phyloP scores from a whole-genome alignment of 371 early-diverging fungal species.

The Haplosporangium sp. region DNA sequence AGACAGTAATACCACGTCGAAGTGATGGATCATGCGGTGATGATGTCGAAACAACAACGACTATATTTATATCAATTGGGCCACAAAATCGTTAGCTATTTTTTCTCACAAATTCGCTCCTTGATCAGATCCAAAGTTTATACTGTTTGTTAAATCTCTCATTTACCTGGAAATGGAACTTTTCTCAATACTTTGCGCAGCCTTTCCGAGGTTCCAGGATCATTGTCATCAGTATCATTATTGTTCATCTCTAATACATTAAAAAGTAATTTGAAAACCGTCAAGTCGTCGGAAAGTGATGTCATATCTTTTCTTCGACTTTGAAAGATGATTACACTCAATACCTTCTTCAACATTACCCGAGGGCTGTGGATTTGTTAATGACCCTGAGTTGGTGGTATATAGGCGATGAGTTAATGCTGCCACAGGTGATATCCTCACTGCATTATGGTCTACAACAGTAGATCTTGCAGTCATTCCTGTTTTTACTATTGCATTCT shows the following conservation, averaged over 20 bases:
- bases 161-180: constrained; percentile 69
- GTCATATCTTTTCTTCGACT: neutral
- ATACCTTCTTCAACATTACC: neutral
- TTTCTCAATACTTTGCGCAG: constrained; percentile 72
- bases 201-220: constrained; percentile 55
- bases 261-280: neutral
- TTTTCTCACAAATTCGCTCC: neutral
- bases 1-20: constrained; percentile 75
- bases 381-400: neutral
- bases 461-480: neutral
- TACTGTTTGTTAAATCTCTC: neutral
- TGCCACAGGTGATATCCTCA: neutral
- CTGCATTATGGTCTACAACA: neutral
- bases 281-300: neutral
- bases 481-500: neutral
- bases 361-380: neutral
- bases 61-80: constrained; percentile 21
- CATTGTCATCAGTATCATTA: neutral
- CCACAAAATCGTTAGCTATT: neutral
- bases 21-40: constrained; percentile 55
- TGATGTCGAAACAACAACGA: constrained; percentile 69
- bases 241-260: neutral
- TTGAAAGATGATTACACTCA: neutral
- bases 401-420: constrained; percentile 1
- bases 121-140: neutral